Evolutionary conservation across 169 alveolate species (phyloP).

Genomic region (Cryptosporidium ryanae): DNA sequence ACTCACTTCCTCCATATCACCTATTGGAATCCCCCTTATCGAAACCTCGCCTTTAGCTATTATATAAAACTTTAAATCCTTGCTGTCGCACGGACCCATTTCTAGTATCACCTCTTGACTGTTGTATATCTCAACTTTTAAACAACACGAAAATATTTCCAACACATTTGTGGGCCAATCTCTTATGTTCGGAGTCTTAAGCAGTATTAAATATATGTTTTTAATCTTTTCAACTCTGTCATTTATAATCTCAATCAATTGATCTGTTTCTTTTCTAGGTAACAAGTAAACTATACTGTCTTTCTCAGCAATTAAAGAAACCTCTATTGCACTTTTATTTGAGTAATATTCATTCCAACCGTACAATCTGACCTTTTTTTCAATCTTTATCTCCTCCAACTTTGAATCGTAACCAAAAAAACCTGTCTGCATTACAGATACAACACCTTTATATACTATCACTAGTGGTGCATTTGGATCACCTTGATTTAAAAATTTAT

Average conservation of each 20-base stretch:
- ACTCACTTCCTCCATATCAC: conserved; percentile 42
- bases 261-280: conserved; percentile 16
- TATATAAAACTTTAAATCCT: conserved; percentile 21
- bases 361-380: conserved; percentile 3
- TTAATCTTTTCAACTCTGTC: conserved; percentile 48
- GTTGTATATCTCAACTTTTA: conserved; percentile 24
- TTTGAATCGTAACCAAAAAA: conserved; percentile 65
- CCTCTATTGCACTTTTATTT: conserved; percentile 17
- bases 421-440: conserved; percentile 63
- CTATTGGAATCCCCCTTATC: conserved; percentile 54
- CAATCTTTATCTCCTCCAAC: conserved; percentile 21
- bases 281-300: conserved; percentile 25
- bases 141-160: conserved; percentile 42
- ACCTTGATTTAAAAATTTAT: conserved; percentile 56
- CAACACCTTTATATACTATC: conserved; percentile 26
- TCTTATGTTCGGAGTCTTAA: conserved; percentile 51
- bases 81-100: conserved; percentile 60
- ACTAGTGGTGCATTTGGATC: conserved; percentile 54
- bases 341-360: conserved; percentile 67
- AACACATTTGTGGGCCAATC: conserved; percentile 56
- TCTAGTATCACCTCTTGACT: conserved; percentile 31
- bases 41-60: conserved; percentile 42
- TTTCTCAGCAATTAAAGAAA: conserved; percentile 24
- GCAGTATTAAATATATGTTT: conserved; percentile 25
- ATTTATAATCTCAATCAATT: conserved; percentile 14